Base-by-base conservation (phyloP, 73 alveolate genomes). In the Paramecium tetraurelia region DNA sequence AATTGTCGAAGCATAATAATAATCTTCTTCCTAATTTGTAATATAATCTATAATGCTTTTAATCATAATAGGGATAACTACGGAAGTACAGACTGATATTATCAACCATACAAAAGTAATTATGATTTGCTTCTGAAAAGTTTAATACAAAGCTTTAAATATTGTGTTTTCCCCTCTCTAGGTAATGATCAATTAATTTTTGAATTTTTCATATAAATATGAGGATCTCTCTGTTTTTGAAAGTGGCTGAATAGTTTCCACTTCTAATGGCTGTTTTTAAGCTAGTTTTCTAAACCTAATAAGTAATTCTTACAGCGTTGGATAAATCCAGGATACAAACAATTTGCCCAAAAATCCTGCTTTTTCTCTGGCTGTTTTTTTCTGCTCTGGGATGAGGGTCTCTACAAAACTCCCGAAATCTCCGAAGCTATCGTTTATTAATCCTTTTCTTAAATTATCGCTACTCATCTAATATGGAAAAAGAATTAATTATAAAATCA, bases 41-140 rank as follows among this genome's bases (percentile, higher is more conserved):
- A 89, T 48, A 50, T 70, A 89, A 33, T 89, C 94, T 14, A 89
- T 70, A 14, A 89, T 63, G 35, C 46, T 12, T 43, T 89, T 89
- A 71, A 89, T 71, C 92, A 89, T 70, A 2, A 89, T 48, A 11
- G 94, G 94, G 3, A 24, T 24, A 2, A 46, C 53, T 10, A 80
- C 35, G 0, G 27, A 8, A 0, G 90, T 22, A 5, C 21, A 4
- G 0, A 80, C 36, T 14, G 41, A 33, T 10, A 80, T 24, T 24
- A 46, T 5, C 10, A 46, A 41, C 76, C 75, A 80, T 8, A 27
- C 14, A 22, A 80, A 46, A 10, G 72, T 80, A 24, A 80, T n/a
- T 24, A 44, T 40, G 21, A 80, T 20, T 22, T 80, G 10, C 29
- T 20, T 48, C 7, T 20, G 7, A 27, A 80, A 80, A 18, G 76